Conservation (phyloP, 208 protist genomes). For the Polymyxa betae region DNA sequence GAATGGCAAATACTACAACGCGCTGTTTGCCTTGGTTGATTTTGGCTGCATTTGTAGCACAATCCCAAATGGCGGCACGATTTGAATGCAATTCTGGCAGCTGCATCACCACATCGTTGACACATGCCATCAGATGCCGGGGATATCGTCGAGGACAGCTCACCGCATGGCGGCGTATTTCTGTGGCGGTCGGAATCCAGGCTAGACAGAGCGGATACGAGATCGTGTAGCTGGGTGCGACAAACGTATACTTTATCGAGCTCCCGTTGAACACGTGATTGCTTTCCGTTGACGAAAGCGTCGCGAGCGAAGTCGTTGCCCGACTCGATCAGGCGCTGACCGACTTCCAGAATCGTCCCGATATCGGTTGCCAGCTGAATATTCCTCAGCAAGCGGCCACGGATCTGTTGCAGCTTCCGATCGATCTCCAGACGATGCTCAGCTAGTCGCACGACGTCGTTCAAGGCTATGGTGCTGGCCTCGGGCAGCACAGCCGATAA, state of each 20-base stretch:
- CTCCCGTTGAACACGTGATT: neutral
- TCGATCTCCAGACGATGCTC: neutral
- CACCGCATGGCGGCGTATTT: too few relatives aligned
- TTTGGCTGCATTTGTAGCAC: neutral
- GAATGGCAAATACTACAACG: neutral
- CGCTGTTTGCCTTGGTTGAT: neutral
- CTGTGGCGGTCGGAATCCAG: too few relatives aligned
- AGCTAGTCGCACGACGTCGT: neutral
- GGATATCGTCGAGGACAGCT: neutral
- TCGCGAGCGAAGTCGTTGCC: neutral
- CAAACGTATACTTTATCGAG: too few relatives aligned
- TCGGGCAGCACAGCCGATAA: neutral
- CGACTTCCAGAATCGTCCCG: neutral
- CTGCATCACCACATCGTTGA: neutral
- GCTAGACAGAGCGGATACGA: too few relatives aligned
- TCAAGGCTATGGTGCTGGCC: neutral
- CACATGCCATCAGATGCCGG: neutral
- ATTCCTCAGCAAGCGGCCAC: neutral
- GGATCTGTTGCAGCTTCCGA: conserved; percentile 10
- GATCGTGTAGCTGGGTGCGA: too few relatives aligned
- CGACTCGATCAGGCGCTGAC: neutral
- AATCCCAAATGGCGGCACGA: conserved; percentile 24
- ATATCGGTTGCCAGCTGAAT: neutral
- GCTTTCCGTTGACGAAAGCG: neutral
- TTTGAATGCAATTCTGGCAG: neutral